These are phyloP conservation scores for Penicillium macrosclerotiorum DNA, from an alignment of 495 filamentous ascomycete species.

Conservation along the genomic window DNA sequence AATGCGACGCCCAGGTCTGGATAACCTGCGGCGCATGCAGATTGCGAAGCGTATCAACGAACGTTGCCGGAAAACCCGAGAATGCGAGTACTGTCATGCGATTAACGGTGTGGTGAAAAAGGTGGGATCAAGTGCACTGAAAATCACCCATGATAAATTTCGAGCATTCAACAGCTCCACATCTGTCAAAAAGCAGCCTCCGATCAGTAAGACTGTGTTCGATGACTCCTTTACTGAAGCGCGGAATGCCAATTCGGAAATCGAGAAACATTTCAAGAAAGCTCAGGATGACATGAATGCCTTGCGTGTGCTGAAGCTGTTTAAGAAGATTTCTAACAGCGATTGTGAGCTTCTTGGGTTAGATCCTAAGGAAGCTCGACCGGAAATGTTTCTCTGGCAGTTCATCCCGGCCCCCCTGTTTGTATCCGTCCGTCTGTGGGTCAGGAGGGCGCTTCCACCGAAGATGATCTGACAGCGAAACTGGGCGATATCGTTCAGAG, in stretches of 20 bases:
- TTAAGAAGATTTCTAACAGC: constrained; percentile 76
- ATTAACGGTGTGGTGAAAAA: constrained; percentile 90
- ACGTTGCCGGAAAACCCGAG: constrained; percentile 79
- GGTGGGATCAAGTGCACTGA: constrained; percentile 70
- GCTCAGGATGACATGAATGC: constrained; percentile 94
- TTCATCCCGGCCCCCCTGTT: constrained; percentile 92
- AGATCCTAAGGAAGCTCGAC: constrained; percentile 79
- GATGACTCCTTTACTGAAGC: constrained; percentile 80
- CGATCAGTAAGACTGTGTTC: constrained; percentile 74
- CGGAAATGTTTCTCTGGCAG: constrained; percentile 98
- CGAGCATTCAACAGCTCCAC: constrained; percentile 81
- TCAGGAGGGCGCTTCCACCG: constrained; percentile 86
- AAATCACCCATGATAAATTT: constrained; percentile 93
- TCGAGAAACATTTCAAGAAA: constrained; percentile 88
- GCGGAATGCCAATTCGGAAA: constrained; percentile 66
- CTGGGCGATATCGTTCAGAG: constrained; percentile 90
- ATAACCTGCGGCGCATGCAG: constrained; percentile 74
- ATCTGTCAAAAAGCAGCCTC: constrained; percentile 76
- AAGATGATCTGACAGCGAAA: constrained; percentile 95
- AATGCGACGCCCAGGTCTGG: constrained; percentile 75
- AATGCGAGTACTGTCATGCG: constrained; percentile 70
- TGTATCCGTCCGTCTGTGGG: constrained; percentile 91
- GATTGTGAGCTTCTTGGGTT: constrained; percentile 92
- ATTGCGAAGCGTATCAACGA: constrained; percentile 86
- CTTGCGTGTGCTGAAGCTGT: constrained; percentile 81